Evolutionary conservation across 1,284 basidiomycete genomes (phyloP), one percentile per base, ranked within the genome.

Genomic region (Trichosporon faecale): DNA sequence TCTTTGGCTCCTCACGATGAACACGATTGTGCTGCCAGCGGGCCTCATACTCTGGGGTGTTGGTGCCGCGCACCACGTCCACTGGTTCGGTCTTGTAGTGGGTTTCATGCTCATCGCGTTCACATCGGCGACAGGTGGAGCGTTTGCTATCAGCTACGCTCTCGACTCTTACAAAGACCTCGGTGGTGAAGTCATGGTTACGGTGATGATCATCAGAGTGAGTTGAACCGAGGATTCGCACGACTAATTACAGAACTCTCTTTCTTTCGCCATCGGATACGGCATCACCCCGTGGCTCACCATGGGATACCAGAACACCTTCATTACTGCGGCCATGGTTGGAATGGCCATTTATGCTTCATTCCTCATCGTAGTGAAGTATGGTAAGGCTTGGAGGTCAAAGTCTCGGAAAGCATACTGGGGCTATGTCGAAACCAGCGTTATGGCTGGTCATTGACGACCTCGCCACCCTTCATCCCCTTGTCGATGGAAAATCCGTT

Each of bases 1-100:
- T 7, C 71, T 79, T 11, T 72, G 71, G 68, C 66, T 77, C 6
- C 65, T 78, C 9, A 35, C 66, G 4, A 46, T 74, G 21, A 72
- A 67, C 49, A 71, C 70, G 29, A 23, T 78, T 31, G 46, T 78
- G 16, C 68, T 70, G 6, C 77, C 78, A 14, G 71, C 66, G 0
- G 77, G 68, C 1, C 71, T 78, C 12, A 70, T 78, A 31, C 68
- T 77, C 11, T 78, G 74, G 72, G 77, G 77, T 8, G 74, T 79
- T 27, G 76, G 77, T 12, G 77, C 75, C 0, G 68, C 69, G 16
- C 27, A 73, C 27, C 55, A 65, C 29, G 33, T 78, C 8, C 73
- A 75, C 69, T 79, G 73, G 74, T 44, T 77, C 35, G 76, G 74
- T 14, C 71, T 77, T 21, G 70, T 71, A 3, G 27, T 76, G 14